Base-by-base conservation (phyloP, 768 basidiomycete species). In the Mycena rosella region DNA sequence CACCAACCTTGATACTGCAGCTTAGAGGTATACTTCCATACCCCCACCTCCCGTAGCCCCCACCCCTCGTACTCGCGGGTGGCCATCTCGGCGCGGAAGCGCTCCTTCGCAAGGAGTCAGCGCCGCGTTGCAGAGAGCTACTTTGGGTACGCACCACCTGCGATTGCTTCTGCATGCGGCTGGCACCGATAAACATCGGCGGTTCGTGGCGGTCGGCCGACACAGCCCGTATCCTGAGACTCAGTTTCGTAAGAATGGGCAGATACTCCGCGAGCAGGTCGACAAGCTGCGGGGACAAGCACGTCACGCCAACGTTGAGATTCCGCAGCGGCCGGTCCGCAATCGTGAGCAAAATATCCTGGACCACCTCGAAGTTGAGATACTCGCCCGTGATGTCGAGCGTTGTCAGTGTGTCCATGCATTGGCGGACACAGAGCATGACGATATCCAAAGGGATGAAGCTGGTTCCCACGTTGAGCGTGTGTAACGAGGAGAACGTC, bases 251-350 rank as follows among this genome's bases (percentile, higher is more conserved):
- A 30, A 68, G 67, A 9, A 24, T 32, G 57, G 67, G 67, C 56
- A 68, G 15, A 14, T 32, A 20, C 42, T 42, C 54, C 54, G 60
- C 60, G 17, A 68, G 49, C 49, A 47, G 42, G 49, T 68, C 67
- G 6, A 68, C 36, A 52, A 68, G 61, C 56, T 68, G 57, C 57
- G 67, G 67, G 22, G 49, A 63, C 42, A 68, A 29, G 51, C 51
- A 53, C 40, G 27, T 30, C 51, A 63, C 42, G 20, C 38, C 32
- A 24, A 63, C n/a, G 8, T 0, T 57, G 30, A 68, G 38, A 17
- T 26, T 53, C 17, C 9, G 22, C 32, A 63, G 44, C 13, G 6
- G 49, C 2, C 34, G 22, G 42, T 42, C 61, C 17, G 13, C 32
- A 11, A 38, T 17, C 27, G 34, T 32, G 32, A 4, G 20, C 24